These are phyloP conservation scores for Nicotiana sylvestris DNA, from an alignment of 257 asterid genomes.

Conservation along the genomic window DNA sequence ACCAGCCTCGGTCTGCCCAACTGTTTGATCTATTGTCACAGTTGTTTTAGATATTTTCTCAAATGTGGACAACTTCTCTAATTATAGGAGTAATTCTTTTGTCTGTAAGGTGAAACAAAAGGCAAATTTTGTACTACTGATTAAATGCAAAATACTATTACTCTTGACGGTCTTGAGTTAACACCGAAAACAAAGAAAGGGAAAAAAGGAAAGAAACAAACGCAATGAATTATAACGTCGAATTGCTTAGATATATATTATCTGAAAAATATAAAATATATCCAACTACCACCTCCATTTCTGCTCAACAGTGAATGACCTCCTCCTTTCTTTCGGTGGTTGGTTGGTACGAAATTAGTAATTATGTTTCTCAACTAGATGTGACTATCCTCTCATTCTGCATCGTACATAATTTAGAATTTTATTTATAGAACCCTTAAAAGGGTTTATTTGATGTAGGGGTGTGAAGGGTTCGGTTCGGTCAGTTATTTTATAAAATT, in stretches of 20 bases:
- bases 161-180: not conserved
- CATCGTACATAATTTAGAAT: not conserved
- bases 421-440: not conserved
- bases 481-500: too few relatives aligned
- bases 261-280: not conserved
- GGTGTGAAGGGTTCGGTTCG: too few relatives aligned
- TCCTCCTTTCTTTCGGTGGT: not conserved
- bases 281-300: conserved; percentile 10
- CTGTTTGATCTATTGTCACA: too few relatives aligned
- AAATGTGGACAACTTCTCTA: too few relatives aligned
- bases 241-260: not conserved
- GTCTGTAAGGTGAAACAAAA: not conserved
- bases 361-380: not conserved
- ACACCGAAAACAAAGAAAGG: not conserved
- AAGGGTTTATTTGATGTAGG: not conserved
- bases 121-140: not conserved
- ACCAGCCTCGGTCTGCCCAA: too few relatives aligned
- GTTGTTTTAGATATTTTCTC: too few relatives aligned
- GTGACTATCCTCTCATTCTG: not conserved
- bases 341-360: not conserved
- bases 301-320: conserved; percentile 5
- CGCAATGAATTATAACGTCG: not conserved
- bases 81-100: not conserved
- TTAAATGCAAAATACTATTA: not conserved
- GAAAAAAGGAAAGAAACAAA: too few relatives aligned